Base-by-base conservation (phyloP, 345 rosid genomes). In the Turnera subulata region DNA sequence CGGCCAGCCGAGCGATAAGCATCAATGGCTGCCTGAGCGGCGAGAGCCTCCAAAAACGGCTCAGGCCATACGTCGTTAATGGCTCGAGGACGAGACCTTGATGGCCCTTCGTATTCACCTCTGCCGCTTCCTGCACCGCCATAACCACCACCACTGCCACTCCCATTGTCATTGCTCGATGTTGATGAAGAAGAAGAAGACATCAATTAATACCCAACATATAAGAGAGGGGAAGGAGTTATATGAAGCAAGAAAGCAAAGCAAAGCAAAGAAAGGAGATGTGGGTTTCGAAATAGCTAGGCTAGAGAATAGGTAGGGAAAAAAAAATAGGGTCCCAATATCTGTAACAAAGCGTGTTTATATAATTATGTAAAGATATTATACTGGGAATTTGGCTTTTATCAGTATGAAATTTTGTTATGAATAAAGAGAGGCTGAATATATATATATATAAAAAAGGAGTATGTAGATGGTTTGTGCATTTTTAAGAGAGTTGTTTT, bases 61-160 rank as follows among this genome's bases (percentile, higher is more conserved):
- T 87, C 96, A 0, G 97, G 99, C 99, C 99, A 93, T 7, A 80
- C 80, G 17, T 89, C 98, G 67, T 75, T 82, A 42, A 49, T 58
- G 29, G 70, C 76, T 29, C 78, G 82, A 14, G 73, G 84, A 29
- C 84, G 82, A 11, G 80, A 61, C 42, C 82, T 72, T 0, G 84
- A 77, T 2, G 95, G 87, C 6, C 84, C 90, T 56, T 84, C 95
- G 19, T 76, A 81, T 55, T 62, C 82, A 50, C 74, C 69, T 6
- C 62, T 70, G 16, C 68, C 53, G 18, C 72, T 58, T 53, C 59
- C 44, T 24, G 65, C 69, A 53, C 74, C 74, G 40, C 17, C 4
- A 32, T 14, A 48, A 23, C 61, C 46, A 14, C 53, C 68, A 2
- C 57, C 72, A 19, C 45, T 49, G 16, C 52, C 66, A 61, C 62